Evolutionary conservation across 1,139 yeast genomes (phyloP).

Genomic region (Williopsis jadinii): DNA sequence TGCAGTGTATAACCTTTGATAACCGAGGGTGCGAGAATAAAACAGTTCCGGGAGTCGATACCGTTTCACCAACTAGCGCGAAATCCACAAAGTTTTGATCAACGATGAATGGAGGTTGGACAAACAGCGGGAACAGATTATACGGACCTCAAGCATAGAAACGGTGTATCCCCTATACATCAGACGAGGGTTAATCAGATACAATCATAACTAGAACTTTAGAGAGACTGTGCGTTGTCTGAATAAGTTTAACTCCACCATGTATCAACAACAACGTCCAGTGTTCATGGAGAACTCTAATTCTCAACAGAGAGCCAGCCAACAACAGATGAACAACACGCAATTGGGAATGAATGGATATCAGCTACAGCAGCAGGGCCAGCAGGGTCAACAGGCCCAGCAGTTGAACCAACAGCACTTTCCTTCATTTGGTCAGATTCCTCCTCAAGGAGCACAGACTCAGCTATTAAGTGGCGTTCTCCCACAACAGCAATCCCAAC

Average conservation of each 20-base stretch:
- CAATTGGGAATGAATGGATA: slow-evolving; percentile 1
- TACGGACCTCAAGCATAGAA: no score
- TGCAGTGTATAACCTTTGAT: no score
- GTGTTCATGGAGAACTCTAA: slow-evolving; percentile 14
- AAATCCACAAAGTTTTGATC: no score
- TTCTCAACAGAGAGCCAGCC: slow-evolving; percentile 6
- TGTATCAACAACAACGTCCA: slow-evolving; percentile 16
- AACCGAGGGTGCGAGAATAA: no score
- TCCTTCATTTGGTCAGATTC: slow-evolving; percentile 13
- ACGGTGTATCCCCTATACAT: no score
- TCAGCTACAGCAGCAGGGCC: slow-evolving; percentile 2
- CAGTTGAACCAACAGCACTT: slow-evolving; percentile 11
- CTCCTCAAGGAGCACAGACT: slow-evolving; percentile 13
- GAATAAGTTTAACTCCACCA: neutral
- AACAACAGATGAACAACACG: no score
- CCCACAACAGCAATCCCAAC: slow-evolving; percentile 7
- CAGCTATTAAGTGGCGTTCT: slow-evolving; percentile 4
- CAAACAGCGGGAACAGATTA: no score
- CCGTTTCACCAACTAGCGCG: no score
- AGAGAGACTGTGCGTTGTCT: neutral
- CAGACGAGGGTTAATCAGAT: neutral
- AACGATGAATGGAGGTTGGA: no score
- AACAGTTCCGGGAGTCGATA: no score
- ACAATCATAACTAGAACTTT: neutral
- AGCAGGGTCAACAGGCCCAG: no score